A percentile compares a stretch with the other conserved stretches of the same genome.
Conservation (phyloP, 1,284 basidiomycete genomes). For the Lignosus rhinocerotis region DNA sequence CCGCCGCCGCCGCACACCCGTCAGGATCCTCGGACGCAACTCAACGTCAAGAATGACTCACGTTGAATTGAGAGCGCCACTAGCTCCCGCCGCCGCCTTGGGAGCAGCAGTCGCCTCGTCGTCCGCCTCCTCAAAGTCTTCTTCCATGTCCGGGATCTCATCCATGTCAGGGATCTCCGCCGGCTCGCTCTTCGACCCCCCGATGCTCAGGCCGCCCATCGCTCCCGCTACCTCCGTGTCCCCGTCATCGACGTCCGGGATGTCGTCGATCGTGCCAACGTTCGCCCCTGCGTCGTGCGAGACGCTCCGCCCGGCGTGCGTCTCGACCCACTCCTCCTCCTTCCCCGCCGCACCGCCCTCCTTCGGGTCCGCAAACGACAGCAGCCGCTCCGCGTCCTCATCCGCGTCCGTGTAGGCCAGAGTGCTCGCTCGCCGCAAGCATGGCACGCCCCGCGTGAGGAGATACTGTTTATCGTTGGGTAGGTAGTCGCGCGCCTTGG, state of each 20-base stretch:
- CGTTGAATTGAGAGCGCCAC: constrained; percentile 29
- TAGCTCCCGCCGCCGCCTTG: constrained; percentile 37
- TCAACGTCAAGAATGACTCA: constrained; percentile 18
- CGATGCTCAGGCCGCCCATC: constrained; percentile 59
- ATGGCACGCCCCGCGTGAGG: constrained; percentile 90
- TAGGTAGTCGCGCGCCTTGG: constrained; percentile 87
- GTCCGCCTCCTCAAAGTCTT: constrained; percentile 44
- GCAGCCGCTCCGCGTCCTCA: constrained; percentile 89
- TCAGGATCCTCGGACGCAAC: not conserved
- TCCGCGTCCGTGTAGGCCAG: constrained; percentile 94
- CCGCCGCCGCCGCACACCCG: constrained; percentile 8
- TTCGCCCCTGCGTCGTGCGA: constrained; percentile 50
- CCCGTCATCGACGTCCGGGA: constrained; percentile 92
- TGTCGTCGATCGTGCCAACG: constrained; percentile 72
- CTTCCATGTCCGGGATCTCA: constrained; percentile 42
- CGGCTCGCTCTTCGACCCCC: constrained; percentile 48
- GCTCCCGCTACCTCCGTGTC: constrained; percentile 82
- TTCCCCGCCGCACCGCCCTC: constrained; percentile 42
- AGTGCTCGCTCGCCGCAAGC: constrained; percentile 87
- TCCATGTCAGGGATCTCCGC: constrained; percentile 42
- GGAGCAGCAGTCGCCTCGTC: constrained; percentile 84
- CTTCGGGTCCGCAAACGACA: constrained; percentile 66
- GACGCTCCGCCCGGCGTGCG: constrained; percentile 72
- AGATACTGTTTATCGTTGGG: constrained; percentile 96
- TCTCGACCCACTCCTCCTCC: constrained; percentile 86